These are phyloP conservation scores for Microbotryum saponariae DNA, from an alignment of 1,284 basidiomycete genomes.

Conservation along the genomic window DNA sequence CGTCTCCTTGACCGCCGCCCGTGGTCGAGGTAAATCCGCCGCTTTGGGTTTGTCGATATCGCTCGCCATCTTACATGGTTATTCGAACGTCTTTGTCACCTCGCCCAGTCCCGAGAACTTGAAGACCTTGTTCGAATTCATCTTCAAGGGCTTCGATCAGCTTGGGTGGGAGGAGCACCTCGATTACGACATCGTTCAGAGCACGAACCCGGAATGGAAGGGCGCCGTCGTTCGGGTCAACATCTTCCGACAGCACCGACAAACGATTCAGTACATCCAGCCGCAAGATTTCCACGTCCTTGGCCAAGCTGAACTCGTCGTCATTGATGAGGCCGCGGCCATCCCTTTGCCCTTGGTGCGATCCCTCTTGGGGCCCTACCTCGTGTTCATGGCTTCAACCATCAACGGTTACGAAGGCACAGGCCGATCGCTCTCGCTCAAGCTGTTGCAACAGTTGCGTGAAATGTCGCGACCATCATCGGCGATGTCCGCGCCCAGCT, in stretches of 20 bases:
- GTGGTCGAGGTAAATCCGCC: constrained; percentile 95
- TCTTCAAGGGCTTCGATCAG: constrained; percentile 93
- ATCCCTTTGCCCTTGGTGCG: constrained; percentile 92
- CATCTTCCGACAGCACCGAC: constrained; percentile 82
- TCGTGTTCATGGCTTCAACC: constrained; percentile 96
- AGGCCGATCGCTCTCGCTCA: constrained; percentile 91
- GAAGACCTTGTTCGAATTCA: constrained; percentile 95
- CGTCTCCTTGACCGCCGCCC: constrained; percentile 85
- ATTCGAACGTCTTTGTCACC: constrained; percentile 97
- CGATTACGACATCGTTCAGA: constrained; percentile 92
- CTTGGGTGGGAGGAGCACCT: constrained; percentile 95
- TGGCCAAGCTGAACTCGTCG: constrained; percentile 93
- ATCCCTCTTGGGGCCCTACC: constrained; percentile 91
- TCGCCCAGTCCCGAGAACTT: constrained; percentile 96
- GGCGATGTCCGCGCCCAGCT: constrained; percentile 50
- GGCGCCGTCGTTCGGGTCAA: constrained; percentile 95
- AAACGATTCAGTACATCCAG: constrained; percentile 95
- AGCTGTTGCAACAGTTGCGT: constrained; percentile 93
- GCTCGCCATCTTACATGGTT: constrained; percentile 85
- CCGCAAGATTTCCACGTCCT: constrained; percentile 95
- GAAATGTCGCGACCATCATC: constrained; percentile 69
- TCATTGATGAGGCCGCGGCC: constrained; percentile 97
- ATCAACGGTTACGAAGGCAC: constrained; percentile 99
- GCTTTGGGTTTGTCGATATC: constrained; percentile 90
- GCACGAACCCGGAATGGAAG: constrained; percentile 87